phyloP scores from a whole-genome alignment of 306 rosid species.

The Dalbergia oliveri region DNA sequence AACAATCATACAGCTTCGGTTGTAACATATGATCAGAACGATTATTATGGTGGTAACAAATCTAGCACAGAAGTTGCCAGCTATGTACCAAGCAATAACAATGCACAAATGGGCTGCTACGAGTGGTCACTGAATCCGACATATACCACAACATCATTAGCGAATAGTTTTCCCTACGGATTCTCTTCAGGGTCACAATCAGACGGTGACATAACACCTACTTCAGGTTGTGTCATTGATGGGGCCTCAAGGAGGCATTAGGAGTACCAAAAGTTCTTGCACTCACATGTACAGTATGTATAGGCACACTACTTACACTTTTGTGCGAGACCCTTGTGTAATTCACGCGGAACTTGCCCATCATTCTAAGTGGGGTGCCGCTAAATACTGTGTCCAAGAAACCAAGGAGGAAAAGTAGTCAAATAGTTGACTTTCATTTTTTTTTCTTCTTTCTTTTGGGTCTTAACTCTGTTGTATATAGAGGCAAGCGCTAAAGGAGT shows the following conservation, averaged over 20 bases:
- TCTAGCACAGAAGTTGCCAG: slow-evolving; percentile 28
- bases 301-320: slow-evolving; percentile 7
- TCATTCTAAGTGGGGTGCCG: slow-evolving; percentile 27
- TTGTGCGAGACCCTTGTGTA: not conserved
- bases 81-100: slow-evolving; percentile 38
- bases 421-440: not conserved
- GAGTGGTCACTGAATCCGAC: slow-evolving; percentile 55
- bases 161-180: slow-evolving; percentile 39
- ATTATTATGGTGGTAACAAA: slow-evolving; percentile 43
- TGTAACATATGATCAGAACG: slow-evolving; percentile 44
- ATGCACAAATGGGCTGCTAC: slow-evolving; percentile 44
- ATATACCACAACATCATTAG: slow-evolving; percentile 23
- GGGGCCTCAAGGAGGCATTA: slow-evolving; percentile 38
- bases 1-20: slow-evolving; percentile 30
- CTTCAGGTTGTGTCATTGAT: slow-evolving; percentile 36
- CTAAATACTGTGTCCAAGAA: not conserved
- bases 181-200: slow-evolving; percentile 59
- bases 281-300: slow-evolving; percentile 3
- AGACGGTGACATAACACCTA: slow-evolving; percentile 59
- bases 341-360: not conserved
- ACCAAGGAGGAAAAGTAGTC: not conserved
- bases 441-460: too few species aligned
- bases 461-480: slow-evolving; percentile 4
- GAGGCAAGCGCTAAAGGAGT: slow-evolving; percentile 2
- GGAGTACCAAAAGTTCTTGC: not conserved